Evolutionary conservation across 2,329 filamentous ascomycete species (phyloP).

Genomic region (Neofusicoccum sp.): DNA sequence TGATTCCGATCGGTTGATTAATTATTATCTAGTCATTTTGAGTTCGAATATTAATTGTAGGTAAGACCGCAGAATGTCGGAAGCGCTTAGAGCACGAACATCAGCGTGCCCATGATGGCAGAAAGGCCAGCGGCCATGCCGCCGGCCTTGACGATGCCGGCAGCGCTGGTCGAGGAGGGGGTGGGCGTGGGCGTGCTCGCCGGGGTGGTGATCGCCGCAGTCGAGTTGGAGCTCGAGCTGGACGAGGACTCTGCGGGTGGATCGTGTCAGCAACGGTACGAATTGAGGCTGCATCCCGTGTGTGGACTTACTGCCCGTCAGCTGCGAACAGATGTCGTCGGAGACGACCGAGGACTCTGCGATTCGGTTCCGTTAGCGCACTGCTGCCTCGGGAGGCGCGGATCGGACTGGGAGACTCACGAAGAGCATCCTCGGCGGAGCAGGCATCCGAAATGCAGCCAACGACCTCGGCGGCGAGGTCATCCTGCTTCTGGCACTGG

Average conservation of each 20-base stretch:
- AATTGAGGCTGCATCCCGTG: too few species aligned
- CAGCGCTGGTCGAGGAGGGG: conserved; percentile 2
- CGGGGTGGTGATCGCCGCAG: neutral
- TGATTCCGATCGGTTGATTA: too few species aligned
- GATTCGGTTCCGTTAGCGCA: too few species aligned
- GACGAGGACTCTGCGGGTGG: neutral
- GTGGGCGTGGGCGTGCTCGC: neutral
- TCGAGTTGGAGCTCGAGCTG: neutral
- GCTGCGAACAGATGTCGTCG: neutral
- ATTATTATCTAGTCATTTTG: too few species aligned
- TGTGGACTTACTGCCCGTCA: neutral
- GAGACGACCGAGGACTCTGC: conserved; percentile 8
- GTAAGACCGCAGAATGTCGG: too few species aligned
- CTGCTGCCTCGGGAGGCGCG: neutral
- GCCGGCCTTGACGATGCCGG: neutral
- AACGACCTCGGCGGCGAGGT: neutral
- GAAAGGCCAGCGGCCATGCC: neutral
- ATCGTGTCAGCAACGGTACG: too few species aligned
- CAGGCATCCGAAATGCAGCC: neutral
- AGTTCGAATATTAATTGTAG: too few species aligned
- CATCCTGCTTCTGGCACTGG: neutral
- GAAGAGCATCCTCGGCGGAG: neutral
- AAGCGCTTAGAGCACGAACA: neutral
- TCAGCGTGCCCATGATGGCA: neutral
- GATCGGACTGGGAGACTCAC: too few species aligned